phyloP scores from a whole-genome alignment of 1,284 basidiomycete genomes.

The Apiotrichum brassicae region DNA sequence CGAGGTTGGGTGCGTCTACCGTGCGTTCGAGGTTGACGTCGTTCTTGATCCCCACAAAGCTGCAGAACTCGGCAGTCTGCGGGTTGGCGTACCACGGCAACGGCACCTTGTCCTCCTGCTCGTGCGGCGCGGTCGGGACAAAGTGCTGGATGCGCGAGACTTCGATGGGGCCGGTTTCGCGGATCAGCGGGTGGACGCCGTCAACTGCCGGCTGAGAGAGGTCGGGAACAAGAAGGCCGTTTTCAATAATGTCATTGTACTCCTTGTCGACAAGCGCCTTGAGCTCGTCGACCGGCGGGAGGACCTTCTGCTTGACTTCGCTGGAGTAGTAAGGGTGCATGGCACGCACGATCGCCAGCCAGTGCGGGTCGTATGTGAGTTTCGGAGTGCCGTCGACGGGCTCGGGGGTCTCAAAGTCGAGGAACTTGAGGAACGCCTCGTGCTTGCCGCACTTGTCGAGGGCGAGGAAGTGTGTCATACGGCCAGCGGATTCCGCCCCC shows the following conservation, averaged over 20 bases:
- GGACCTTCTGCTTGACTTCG: constrained; percentile 57
- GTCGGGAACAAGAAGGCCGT: too few species aligned
- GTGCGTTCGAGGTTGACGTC: too few species aligned
- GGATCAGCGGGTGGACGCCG: too few species aligned
- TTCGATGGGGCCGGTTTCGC: constrained; percentile 32
- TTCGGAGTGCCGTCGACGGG: constrained; percentile 38
- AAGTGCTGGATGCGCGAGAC: constrained; percentile 66
- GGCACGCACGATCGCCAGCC: constrained; percentile 87
- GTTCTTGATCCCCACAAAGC: too few species aligned
- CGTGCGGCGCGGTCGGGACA: constrained; percentile 62
- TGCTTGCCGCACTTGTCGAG: constrained; percentile 84
- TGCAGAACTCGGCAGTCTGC: constrained; percentile 80
- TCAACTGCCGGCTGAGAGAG: too few species aligned
- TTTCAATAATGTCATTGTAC: constrained; percentile 57
- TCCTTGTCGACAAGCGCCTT: constrained; percentile 56
- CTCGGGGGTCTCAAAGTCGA: constrained; percentile 55
- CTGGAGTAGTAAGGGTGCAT: constrained; percentile 71
- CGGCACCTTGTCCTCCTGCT: constrained; percentile 44
- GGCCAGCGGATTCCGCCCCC: too few species aligned
- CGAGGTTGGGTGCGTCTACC: too few species aligned
- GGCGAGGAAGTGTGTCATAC: constrained; percentile 60
- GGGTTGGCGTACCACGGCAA: constrained; percentile 73
- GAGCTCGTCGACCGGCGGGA: constrained; percentile 53
- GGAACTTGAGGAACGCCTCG: constrained; percentile 66
- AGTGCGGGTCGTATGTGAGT: constrained; percentile 72